Conservation (phyloP, 2,329 filamentous ascomycete species). For the Graphiopsis chlorocephala region DNA sequence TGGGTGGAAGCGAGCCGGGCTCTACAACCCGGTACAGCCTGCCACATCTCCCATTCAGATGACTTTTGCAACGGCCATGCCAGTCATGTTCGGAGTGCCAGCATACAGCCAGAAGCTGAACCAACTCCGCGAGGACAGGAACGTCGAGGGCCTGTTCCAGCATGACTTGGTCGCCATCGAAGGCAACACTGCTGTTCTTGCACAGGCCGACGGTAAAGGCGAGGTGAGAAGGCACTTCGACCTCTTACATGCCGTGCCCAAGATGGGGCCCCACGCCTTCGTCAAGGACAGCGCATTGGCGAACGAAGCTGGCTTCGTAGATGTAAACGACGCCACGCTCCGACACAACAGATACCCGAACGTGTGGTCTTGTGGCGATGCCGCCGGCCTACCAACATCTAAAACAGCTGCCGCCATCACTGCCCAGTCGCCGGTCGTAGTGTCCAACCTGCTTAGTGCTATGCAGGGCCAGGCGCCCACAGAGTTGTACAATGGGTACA, state of each 20-base stretch:
- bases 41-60: conserved; percentile 34
- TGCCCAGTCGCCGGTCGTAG: conserved; percentile 36
- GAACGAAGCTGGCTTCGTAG: conserved; percentile 38
- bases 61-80: conserved; percentile 39
- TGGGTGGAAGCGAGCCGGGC: conserved; percentile 36
- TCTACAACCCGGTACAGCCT: conserved; percentile 32
- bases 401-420: conserved; percentile 42
- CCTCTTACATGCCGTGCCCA: conserved; percentile 38
- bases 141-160: conserved; percentile 39
- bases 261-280: conserved; percentile 38
- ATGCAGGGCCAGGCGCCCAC: conserved; percentile 24
- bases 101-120: conserved; percentile 40
- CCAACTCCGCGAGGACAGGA: conserved; percentile 35
- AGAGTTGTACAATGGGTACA: conserved; percentile 39
- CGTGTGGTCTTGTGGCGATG: conserved; percentile 40
- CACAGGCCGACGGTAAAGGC: conserved; percentile 24
- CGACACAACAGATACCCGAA: conserved; percentile 39
- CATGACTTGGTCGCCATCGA: conserved; percentile 38
- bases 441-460: conserved; percentile 37
- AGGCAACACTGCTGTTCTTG: conserved; percentile 38
- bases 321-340: conserved; percentile 36
- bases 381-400: conserved; percentile 37
- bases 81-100: conserved; percentile 41
- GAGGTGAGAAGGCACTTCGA: conserved; percentile 36
- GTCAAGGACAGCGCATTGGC: conserved; percentile 36